These are phyloP conservation scores for Dacryopinax primogenitus DNA, from an alignment of 768 basidiomycete genomes.

Conservation along the genomic window DNA sequence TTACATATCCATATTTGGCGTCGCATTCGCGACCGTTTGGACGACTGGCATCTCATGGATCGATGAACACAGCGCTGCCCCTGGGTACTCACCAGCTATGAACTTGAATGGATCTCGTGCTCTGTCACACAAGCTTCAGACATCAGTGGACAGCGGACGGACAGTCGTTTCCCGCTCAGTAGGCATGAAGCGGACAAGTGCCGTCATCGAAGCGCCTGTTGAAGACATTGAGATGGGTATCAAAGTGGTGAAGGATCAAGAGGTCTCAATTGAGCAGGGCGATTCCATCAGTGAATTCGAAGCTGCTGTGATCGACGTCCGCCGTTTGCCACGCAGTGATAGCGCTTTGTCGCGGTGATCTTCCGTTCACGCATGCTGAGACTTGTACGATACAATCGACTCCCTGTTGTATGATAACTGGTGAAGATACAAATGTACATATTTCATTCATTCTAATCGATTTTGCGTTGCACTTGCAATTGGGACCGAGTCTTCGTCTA, in stretches of 20 bases:
- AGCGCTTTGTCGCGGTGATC: neutral
- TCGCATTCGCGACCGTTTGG: constrained; percentile 31
- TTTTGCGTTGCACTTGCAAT: no score
- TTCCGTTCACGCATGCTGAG: no score
- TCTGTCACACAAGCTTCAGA: neutral
- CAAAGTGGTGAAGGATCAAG: neutral
- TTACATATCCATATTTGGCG: constrained; percentile 29
- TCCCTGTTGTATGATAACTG: neutral
- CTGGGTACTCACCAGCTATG: constrained; percentile 1
- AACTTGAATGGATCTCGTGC: neutral
- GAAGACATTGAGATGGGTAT: neutral
- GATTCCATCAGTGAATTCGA: neutral
- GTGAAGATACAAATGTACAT: no score
- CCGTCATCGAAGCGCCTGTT: neutral
- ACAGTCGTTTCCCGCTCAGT: neutral
- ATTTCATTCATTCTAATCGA: no score
- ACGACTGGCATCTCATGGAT: constrained; percentile 18
- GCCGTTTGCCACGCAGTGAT: neutral
- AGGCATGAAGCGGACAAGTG: neutral
- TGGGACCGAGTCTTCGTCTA: neutral
- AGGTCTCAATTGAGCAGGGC: neutral
- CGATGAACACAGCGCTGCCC: neutral
- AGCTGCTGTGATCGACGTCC: neutral
- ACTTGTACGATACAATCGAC: no score
- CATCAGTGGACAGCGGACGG: neutral